These are phyloP conservation scores for Trametes meyenii DNA, from an alignment of 768 basidiomycete species.

Conservation along the genomic window DNA sequence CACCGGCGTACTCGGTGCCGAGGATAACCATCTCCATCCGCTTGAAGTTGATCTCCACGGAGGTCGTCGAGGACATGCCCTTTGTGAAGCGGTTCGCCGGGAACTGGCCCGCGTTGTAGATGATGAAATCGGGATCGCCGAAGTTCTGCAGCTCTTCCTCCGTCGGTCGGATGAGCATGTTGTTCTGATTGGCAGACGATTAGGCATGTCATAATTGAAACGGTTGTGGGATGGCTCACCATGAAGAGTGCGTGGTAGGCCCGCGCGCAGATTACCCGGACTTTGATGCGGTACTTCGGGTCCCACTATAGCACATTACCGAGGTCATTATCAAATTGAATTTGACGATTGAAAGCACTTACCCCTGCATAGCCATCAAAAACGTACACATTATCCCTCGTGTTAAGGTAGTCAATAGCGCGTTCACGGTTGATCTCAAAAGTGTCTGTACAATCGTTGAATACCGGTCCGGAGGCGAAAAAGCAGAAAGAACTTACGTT, in stretches of 20 bases:
- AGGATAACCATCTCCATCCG: conserved; percentile 99
- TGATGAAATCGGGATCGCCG: conserved; percentile 98
- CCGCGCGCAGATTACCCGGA: conserved; percentile 97
- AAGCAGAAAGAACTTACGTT: conserved; percentile 55
- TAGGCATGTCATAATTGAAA: too few relatives aligned
- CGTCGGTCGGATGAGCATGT: conserved; percentile 99
- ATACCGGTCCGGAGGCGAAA: background rate
- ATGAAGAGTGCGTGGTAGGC: conserved; percentile 99
- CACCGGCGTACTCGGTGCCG: conserved; percentile 95
- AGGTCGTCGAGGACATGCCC: conserved; percentile 99
- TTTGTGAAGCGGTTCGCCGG: conserved; percentile 99
- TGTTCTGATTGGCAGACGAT: conserved; percentile 59
- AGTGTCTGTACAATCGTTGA: conserved; percentile 59
- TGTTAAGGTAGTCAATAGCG: conserved; percentile 98
- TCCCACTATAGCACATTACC: conserved; percentile 68
- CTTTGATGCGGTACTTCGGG: conserved; percentile 99
- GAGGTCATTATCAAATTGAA: background rate
- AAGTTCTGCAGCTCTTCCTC: conserved; percentile 91
- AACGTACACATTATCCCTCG: conserved; percentile 96
- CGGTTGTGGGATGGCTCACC: conserved; percentile 52
- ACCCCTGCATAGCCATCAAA: conserved; percentile 95
- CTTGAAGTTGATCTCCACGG: conserved; percentile 99
- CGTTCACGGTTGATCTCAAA: conserved; percentile 99
- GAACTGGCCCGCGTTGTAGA: conserved; percentile 99
- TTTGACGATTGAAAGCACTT: conserved; percentile 31